phyloP scores from a whole-genome alignment of 208 protist species.

The Spongospora subterranea region DNA sequence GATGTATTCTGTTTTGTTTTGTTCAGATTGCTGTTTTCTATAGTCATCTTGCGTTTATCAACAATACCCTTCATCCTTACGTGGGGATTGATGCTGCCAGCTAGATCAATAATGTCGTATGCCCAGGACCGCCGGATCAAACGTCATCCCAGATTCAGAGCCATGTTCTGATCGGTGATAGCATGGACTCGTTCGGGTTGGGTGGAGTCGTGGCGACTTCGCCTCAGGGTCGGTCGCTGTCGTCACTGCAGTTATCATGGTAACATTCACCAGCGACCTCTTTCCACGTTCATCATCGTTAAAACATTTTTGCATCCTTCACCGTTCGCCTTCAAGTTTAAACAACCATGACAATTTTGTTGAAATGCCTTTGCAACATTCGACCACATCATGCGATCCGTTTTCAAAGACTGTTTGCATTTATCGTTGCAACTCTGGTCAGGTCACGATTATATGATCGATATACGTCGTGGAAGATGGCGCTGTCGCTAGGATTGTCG shows the following conservation, averaged over 20 bases:
- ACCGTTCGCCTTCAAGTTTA: not conserved
- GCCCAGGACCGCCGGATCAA: not conserved
- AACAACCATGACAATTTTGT: no score
- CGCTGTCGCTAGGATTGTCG: not conserved
- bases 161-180: not conserved
- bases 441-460: not conserved
- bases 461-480: not conserved
- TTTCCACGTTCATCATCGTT: not conserved
- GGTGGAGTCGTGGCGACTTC: not conserved
- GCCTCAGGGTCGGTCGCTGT: not conserved
- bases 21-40: no score
- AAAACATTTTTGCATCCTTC: not conserved
- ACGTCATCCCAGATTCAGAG: conserved; percentile 14
- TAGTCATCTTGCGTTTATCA: no score
- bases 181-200: not conserved
- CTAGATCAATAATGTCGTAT: not conserved
- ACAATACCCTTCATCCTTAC: no score
- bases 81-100: no score
- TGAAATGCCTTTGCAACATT: no score
- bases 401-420: no score
- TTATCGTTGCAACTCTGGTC: not conserved
- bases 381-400: no score
- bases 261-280: not conserved
- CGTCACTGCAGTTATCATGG: not conserved
- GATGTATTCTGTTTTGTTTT: no score